These are phyloP conservation scores for Capsicum baccatum DNA, from an alignment of 257 asterid species.

Conservation along the genomic window DNA sequence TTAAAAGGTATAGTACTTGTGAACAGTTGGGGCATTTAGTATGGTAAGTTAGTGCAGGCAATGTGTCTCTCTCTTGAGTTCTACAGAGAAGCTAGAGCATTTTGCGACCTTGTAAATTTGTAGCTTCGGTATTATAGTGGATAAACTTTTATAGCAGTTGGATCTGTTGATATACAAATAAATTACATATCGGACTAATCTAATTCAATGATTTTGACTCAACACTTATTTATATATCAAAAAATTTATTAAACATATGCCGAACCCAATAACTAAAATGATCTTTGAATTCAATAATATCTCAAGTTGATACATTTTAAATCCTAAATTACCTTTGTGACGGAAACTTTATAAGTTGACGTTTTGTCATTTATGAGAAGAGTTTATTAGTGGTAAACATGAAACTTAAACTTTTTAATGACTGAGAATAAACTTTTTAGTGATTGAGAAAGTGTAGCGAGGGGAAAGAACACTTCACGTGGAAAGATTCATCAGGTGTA, in stretches of 20 bases:
- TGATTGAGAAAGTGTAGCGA: conserved; percentile 15
- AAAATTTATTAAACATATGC: neutral
- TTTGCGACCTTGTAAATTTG: too few species aligned
- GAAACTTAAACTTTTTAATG: neutral
- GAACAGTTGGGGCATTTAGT: too few species aligned
- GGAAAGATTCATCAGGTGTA: conserved; percentile 48
- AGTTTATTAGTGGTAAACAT: neutral
- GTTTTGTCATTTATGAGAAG: neutral
- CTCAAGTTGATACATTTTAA: neutral
- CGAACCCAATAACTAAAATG: neutral
- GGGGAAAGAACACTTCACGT: conserved; percentile 46
- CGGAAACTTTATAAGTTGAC: neutral
- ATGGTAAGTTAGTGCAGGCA: too few species aligned
- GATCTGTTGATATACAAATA: neutral
- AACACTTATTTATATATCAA: too few species aligned
- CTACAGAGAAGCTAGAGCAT: too few species aligned
- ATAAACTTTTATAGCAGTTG: neutral
- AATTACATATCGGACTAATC: neutral
- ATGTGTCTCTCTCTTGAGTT: too few species aligned
- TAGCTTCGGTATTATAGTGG: neutral
- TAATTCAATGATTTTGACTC: neutral
- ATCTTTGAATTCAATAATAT: neutral
- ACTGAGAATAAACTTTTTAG: neutral
- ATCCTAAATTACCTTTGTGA: neutral
- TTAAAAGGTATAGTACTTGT: too few species aligned